Base-by-base conservation (phyloP, 371 early-diverging fungal genomes). In the Rhizopus microsporus region DNA sequence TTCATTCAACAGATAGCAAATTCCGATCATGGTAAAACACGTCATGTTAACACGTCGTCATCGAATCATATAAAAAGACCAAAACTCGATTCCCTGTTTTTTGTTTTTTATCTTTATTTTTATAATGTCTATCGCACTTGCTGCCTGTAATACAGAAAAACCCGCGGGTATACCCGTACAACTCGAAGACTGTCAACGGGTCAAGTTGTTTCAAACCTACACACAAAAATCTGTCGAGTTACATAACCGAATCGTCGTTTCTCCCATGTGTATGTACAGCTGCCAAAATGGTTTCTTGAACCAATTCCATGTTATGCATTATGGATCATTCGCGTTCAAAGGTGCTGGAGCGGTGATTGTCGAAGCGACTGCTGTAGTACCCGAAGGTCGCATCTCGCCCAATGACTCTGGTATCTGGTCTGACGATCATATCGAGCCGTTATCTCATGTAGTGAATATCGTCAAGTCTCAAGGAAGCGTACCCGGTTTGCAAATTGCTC, bases 361-460 rank as follows among this genome's bases (percentile, higher is more conserved):
- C 10, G 95, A 95, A 69, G 94, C 94, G 1, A 84, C 91, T 0
- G 92, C 81, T 10, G 92, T 95, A 5, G 53, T 65, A 0, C 82
- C 88, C 9, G 72, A 89, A 55, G 95, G 93, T 35, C 82, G 95
- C 7, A 91, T 95, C 54, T 71, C 90, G 3, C 91, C 93, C 1
- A 56, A 81, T 39, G 86, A 87, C 61, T 59, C 81, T 37, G 94
- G 95, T 5, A 45, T 95, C 15, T 95, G 89, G 88, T 75, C 62
- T 6, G 92, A 93, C 62, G 86, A 80, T 23, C 95, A 94, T 13
- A 82, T 89, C 15, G 71, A 62, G 0, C 71, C 78, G 4, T 56
- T 90, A 17, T 75, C 74, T 50, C 81, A 81, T 12, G 79, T 93
- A 1, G 87, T 79, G 12, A 77, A 83, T 54, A 79, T 82, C 61